Evolutionary conservation across 2,329 filamentous ascomycete species (phyloP).

Genomic region (Phaeomoniella chlamydospora): DNA sequence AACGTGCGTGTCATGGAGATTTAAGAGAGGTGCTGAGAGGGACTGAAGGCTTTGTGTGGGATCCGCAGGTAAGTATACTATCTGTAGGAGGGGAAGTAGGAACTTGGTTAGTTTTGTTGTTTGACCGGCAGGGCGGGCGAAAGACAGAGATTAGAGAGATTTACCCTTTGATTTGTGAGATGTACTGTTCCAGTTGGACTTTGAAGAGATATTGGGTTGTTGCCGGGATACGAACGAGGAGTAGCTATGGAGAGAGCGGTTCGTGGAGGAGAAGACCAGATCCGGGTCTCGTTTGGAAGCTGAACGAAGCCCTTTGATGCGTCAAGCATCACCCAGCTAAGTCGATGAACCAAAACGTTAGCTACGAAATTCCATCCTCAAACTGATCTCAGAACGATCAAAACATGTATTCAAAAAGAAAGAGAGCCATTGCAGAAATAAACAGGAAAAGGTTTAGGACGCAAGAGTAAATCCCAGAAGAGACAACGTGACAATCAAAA

Average conservation of each 20-base stretch:
- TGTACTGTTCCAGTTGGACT: constrained; percentile 63
- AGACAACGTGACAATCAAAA: not conserved
- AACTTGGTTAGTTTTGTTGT: constrained; percentile 5
- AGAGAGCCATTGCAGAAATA: not conserved
- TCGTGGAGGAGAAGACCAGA: constrained; percentile 67
- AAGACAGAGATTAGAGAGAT: no score
- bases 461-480: not conserved
- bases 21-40: constrained; percentile 77
- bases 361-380: no score
- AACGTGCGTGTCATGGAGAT: constrained; percentile 74
- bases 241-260: constrained; percentile 64
- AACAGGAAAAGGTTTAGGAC: not conserved
- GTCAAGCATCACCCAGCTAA: constrained; percentile 86
- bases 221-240: constrained; percentile 49
- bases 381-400: no score
- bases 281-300: constrained; percentile 67
- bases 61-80: constrained; percentile 72
- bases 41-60: constrained; percentile 60
- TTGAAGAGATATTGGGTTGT: constrained; percentile 52
- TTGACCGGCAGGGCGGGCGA: no score
- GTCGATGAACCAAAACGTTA: constrained; percentile 2
- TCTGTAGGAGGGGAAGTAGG: no score
- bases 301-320: constrained; percentile 60
- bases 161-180: constrained; percentile 73
- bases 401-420: no score